Evolutionary conservation across 805 yeast genomes (phyloP), one percentile per base, ranked within the genome.

Genomic region (Starmerella riodocensis): DNA sequence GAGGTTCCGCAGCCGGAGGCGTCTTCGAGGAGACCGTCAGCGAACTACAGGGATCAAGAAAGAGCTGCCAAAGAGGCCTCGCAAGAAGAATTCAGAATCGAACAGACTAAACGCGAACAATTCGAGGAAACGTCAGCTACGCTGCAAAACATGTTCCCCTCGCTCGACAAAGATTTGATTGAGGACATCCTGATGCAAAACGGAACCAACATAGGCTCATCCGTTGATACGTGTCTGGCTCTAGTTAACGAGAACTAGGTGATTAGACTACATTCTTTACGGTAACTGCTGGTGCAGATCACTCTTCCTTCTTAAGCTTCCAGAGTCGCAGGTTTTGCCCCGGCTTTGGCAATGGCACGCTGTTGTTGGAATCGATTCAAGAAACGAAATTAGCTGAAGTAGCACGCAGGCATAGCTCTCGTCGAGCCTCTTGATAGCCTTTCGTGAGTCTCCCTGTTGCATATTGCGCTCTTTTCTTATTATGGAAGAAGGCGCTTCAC

Each of bases 91-190:
- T 55, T 50, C 40, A 55, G 60, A 21, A 67, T 65, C 1, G 59
- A 58, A 26, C 49, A 63, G 33, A 53, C 64, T 11, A 64, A 63
- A 29, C 60, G 57, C 22, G 56, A 64, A 41, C 76, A 73, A 43
- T 64, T 60, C 28, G 57, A 62, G 16, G 64, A 66, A 31, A 68
- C 74, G 2, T 23, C 28, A 12, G 32, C 12, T n/a, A 40, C 40
- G 29, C 62, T 84, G 39, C 60, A 61, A 22, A 74, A 74, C 34
- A 79, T 85, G 74, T 84, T 85, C 57, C 93, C 94, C 0, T 65
- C 64, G 32, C 62, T 84, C 44, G 94, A 83, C 49, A 61, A 63
- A 36, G 80, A 72, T 0, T 61, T 85, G 1, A 66, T 85, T 36
- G 70, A 67, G 40, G 94, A 84, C 53, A 75, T 84, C 3, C 68